Evolutionary conservation across 1,139 yeast genomes (phyloP).

Genomic region (Barnettozyma hawaiiensis): DNA sequence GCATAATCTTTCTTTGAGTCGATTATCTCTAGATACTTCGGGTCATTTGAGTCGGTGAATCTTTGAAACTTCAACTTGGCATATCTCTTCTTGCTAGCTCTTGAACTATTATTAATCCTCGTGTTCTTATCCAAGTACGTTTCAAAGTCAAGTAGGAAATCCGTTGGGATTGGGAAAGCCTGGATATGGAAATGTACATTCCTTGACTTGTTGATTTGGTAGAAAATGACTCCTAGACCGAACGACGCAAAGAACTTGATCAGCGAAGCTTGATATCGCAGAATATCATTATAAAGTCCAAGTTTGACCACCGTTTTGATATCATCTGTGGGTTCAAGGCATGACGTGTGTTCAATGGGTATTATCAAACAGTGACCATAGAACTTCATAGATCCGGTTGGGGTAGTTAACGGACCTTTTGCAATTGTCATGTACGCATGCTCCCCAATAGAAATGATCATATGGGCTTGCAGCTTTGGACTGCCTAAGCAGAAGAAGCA

Average conservation of each 20-base stretch:
- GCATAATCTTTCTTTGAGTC: constrained; percentile 36
- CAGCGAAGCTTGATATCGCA: constrained; percentile 40
- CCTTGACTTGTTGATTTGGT: constrained; percentile 51
- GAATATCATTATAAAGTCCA: constrained; percentile 37
- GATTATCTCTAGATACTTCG: constrained; percentile 27
- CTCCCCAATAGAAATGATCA: constrained; percentile 72
- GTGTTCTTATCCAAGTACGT: constrained; percentile 37
- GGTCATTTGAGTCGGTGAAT: constrained; percentile 26
- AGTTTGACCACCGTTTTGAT: constrained; percentile 22
- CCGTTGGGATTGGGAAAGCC: constrained; percentile 50
- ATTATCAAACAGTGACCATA: constrained; percentile 81
- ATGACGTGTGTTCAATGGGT: constrained; percentile 74
- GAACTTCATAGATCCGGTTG: constrained; percentile 41
- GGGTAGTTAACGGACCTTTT: constrained; percentile 74
- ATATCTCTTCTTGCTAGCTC: constrained; percentile 37
- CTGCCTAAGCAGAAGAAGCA: constrained; percentile 87
- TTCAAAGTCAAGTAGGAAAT: constrained; percentile 35
- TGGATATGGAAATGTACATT: constrained; percentile 67
- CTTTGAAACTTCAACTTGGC: constrained; percentile 39
- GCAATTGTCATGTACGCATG: constrained; percentile 70
- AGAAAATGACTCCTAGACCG: constrained; percentile 45
- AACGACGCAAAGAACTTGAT: constrained; percentile 37
- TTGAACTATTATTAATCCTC: constrained; percentile 40
- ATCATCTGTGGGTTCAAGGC: constrained; percentile 21
- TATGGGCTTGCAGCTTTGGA: constrained; percentile 71